Percentiles rank a stretch among this genome's conserved stretches.
Evolutionary conservation across 495 filamentous ascomycete genomes (phyloP).

Genomic region (Talaromyces proteolyticus): DNA sequence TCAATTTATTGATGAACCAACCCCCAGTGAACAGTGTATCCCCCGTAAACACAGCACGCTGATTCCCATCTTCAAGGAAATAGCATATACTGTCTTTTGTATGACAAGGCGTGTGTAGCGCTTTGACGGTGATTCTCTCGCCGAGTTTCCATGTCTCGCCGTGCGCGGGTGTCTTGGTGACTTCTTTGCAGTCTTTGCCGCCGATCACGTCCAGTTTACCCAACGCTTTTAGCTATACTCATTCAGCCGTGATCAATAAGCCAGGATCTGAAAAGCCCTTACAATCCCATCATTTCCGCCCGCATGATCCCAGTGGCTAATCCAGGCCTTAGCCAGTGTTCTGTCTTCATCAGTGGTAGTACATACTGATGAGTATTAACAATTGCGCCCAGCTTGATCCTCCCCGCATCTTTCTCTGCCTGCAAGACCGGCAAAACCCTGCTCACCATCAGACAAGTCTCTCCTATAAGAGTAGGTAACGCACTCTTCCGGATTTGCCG

Average conservation of each 20-base stretch:
- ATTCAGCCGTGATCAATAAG: conserved; percentile 5
- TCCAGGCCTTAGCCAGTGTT: neutral
- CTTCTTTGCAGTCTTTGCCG: conserved; percentile 77
- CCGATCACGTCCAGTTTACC: conserved; percentile 69
- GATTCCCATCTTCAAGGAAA: conserved; percentile 71
- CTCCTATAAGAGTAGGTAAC: conserved; percentile 16
- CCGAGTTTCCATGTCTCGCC: conserved; percentile 79
- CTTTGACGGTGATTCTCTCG: conserved; percentile 71
- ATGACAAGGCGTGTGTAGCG: conserved; percentile 94
- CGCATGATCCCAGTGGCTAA: conserved; percentile 89
- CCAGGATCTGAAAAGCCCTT: conserved; percentile 15
- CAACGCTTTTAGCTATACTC: conserved; percentile 62
- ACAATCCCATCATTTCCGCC: conserved; percentile 85
- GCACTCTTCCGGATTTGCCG: conserved; percentile 88
- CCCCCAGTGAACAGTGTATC: conserved; percentile 95
- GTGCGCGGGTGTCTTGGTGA: conserved; percentile 68
- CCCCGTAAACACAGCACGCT: conserved; percentile 87
- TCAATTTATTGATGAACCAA: conserved; percentile 22
- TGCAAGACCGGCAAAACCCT: conserved; percentile 81
- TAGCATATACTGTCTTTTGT: conserved; percentile 98
- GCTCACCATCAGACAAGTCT: neutral
- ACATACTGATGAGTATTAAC: conserved; percentile 96
- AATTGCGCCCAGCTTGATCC: conserved; percentile 80
- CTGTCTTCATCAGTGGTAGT: neutral
- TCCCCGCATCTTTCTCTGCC: conserved; percentile 59